These are phyloP conservation scores for Ganoderma lucidum DNA, from an alignment of 1,284 basidiomycete species.

Conservation along the genomic window DNA sequence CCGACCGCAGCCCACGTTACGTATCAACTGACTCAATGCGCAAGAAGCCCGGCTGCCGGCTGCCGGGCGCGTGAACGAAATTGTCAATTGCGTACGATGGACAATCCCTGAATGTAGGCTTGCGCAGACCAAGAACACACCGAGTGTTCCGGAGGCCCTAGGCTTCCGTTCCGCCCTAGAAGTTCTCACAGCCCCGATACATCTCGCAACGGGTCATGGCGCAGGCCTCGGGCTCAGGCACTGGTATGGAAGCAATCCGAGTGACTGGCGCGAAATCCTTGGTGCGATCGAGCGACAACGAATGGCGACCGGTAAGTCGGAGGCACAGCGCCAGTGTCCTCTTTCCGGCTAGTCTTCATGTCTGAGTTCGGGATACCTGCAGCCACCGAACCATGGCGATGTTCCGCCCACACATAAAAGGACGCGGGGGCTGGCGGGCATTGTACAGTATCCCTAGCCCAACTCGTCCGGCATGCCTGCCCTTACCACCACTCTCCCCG, in stretches of 20 bases:
- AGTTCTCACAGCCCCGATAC: constrained; percentile 14
- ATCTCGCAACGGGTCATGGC: constrained; percentile 25
- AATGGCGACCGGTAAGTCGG: constrained; percentile 25
- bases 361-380: constrained; percentile 23
- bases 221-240: constrained; percentile 26
- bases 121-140: constrained; percentile 21
- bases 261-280: constrained; percentile 20
- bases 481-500: constrained; percentile 37
- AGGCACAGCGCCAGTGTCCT: constrained; percentile 27
- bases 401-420: constrained; percentile 34
- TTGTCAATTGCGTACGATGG: constrained; percentile 20
- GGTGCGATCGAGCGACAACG: constrained; percentile 22
- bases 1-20: constrained; percentile 32
- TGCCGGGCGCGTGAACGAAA: constrained; percentile 26
- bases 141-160: constrained; percentile 16
- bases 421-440: constrained; percentile 2
- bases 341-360: constrained; percentile 31
- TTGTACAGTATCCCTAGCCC: not conserved
- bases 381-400: constrained; percentile 22
- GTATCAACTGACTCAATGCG: constrained; percentile 19
- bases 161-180: not conserved
- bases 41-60: constrained; percentile 25
- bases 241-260: constrained; percentile 26
- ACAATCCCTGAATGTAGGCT: constrained; percentile 14
- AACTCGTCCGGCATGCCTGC: constrained; percentile 37